phyloP scores from a whole-genome alignment of 2,329 filamentous ascomycete genomes.

The Teratosphaeriaceae sp. region DNA sequence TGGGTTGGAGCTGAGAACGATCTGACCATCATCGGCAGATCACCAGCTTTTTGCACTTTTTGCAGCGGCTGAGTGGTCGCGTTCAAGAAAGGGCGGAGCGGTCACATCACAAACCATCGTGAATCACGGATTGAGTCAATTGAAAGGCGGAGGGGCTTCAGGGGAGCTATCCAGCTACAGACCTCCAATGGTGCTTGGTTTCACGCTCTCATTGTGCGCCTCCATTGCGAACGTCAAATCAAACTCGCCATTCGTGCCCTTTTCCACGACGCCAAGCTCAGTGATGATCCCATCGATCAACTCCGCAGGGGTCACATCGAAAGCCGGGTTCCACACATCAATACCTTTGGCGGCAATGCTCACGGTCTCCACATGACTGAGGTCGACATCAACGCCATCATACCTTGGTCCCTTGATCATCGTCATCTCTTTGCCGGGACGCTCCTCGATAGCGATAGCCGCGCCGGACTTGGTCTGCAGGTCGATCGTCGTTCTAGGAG shows the following conservation, averaged over 20 bases:
- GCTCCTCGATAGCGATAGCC: conserved; percentile 86
- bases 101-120: too few species aligned
- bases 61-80: not conserved
- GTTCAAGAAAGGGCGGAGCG: too few species aligned
- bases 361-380: conserved; percentile 59
- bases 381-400: conserved; percentile 53
- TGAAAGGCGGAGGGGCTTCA: too few species aligned
- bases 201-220: conserved; percentile 27
- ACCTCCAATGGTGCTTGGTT: conserved; percentile 27
- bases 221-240: conserved; percentile 32
- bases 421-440: conserved; percentile 73
- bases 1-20: too few species aligned
- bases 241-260: conserved; percentile 65
- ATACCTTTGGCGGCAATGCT: conserved; percentile 73
- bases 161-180: conserved; percentile 13
- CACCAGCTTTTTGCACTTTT: too few species aligned
- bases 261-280: conserved; percentile 80
- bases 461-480: conserved; percentile 68
- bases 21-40: too few species aligned
- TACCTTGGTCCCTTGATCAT: conserved; percentile 71
- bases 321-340: conserved; percentile 91
- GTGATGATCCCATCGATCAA: conserved; percentile 94
- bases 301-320: conserved; percentile 85
- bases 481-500: conserved; percentile 91
- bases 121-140: too few species aligned